A percentile compares a stretch with the other conserved stretches of the same genome.
phyloP scores from a whole-genome alignment of 805 yeast genomes.

The Candida verbasci region DNA sequence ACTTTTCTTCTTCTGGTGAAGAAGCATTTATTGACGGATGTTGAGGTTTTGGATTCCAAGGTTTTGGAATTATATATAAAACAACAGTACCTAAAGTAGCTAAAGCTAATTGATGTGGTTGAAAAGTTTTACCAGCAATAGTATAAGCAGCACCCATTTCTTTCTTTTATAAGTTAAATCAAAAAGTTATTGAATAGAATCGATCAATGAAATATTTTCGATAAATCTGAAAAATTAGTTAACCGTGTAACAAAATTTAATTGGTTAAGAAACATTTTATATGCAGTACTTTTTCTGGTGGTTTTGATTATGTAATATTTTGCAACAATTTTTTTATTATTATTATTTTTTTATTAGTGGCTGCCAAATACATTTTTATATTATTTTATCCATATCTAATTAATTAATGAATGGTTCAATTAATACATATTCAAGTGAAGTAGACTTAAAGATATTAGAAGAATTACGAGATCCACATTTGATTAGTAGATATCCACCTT shows the following conservation, averaged over 20 bases:
- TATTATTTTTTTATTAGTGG: slow-evolving; percentile 1
- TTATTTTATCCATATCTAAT: not conserved
- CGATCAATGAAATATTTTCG: not conserved
- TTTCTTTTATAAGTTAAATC: not conserved
- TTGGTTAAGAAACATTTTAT: not conserved
- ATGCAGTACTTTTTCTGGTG: slow-evolving; percentile 1
- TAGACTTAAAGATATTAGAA: slow-evolving; percentile 10
- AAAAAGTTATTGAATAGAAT: no score
- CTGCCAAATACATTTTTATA: not conserved
- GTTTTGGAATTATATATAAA: slow-evolving; percentile 64
- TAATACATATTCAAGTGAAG: slow-evolving; percentile 1
- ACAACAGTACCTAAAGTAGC: slow-evolving; percentile 74
- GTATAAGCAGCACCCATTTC: slow-evolving; percentile 80
- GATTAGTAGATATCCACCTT: slow-evolving; percentile 10
- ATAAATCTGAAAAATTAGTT: no score
- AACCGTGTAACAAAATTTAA: slow-evolving; percentile 1
- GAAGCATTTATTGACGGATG: slow-evolving; percentile 70
- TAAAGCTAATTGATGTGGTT: slow-evolving; percentile 77
- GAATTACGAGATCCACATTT: slow-evolving; percentile 12
- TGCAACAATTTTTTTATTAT: not conserved
- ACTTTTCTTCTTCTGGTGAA: slow-evolving; percentile 86
- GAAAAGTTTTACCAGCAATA: slow-evolving; percentile 79
- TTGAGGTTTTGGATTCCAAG: slow-evolving; percentile 57
- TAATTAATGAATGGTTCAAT: slow-evolving; percentile 5
- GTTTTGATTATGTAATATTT: not conserved